Percentiles rank a stretch among this genome's conserved stretches.
These are phyloP conservation scores for Trypanosoma cruzi DNA, from an alignment of 208 protist genomes.

Conservation along the genomic window DNA sequence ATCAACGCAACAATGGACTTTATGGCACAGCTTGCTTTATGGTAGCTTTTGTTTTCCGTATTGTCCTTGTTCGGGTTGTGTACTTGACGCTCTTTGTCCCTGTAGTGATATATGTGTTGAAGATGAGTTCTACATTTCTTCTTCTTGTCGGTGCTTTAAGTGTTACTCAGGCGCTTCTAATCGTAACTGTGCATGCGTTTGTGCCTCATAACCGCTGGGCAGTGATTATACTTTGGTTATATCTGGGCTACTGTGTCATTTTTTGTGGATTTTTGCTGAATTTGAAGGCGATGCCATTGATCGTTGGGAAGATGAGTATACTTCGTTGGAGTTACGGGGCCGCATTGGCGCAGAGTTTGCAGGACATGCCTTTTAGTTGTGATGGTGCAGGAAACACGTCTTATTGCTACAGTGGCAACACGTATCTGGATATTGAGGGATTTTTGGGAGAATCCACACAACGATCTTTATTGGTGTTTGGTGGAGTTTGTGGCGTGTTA, in stretches of 20 bases:
- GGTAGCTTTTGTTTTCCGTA: slow-evolving; percentile 36
- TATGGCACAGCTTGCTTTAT: slow-evolving; percentile 50
- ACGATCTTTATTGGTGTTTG: slow-evolving; percentile 15
- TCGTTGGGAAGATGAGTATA: slow-evolving; percentile 41
- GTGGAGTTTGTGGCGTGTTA: slow-evolving; percentile 13
- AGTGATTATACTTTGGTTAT: slow-evolving; percentile 28
- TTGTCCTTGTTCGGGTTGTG: slow-evolving; percentile 32
- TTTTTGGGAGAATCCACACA: slow-evolving; percentile 46
- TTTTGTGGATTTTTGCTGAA: slow-evolving; percentile 74
- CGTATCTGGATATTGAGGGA: slow-evolving; percentile 51
- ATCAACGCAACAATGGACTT: slow-evolving; percentile 51
- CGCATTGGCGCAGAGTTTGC: slow-evolving; percentile 48
- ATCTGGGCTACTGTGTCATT: slow-evolving; percentile 51
- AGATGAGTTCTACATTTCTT: slow-evolving; percentile 36
- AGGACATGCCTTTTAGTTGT: slow-evolving; percentile 46
- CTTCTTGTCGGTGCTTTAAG: slow-evolving; percentile 44
- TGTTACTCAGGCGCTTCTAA: slow-evolving; percentile 48
- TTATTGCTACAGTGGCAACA: slow-evolving; percentile 65
- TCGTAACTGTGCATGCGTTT: slow-evolving; percentile 36
- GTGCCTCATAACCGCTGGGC: slow-evolving; percentile 32
- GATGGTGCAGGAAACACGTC: slow-evolving; percentile 62
- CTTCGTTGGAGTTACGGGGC: slow-evolving; percentile 67
- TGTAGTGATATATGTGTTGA: slow-evolving; percentile 45
- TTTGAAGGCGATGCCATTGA: slow-evolving; percentile 38
- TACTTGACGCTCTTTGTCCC: slow-evolving; percentile 47